phyloP scores from a whole-genome alignment of 1,284 basidiomycete genomes.

The Abortiporus biennis region DNA sequence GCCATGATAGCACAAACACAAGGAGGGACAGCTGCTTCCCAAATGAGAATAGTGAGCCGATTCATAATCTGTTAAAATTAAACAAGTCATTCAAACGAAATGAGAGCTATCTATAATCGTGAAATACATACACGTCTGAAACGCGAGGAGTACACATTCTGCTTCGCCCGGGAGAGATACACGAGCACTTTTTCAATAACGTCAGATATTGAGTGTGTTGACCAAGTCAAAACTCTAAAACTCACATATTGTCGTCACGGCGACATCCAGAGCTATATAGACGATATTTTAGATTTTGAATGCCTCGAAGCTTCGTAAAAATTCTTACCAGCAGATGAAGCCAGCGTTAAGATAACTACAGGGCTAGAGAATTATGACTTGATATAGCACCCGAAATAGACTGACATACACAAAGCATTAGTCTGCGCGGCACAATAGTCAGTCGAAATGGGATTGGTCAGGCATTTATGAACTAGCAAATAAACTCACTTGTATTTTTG shows the following conservation, averaged over 20 bases:
- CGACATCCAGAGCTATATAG: constrained; percentile 20
- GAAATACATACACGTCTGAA: constrained; percentile 19
- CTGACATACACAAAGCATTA: constrained; percentile 6
- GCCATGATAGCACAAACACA: constrained; percentile 23
- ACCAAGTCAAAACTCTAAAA: background rate
- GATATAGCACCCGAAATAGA: background rate
- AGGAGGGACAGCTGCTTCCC: constrained; percentile 26
- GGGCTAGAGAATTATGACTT: background rate
- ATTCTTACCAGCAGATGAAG: constrained; percentile 20
- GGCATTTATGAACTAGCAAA: no score
- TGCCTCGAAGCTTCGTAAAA: background rate
- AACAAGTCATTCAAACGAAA: background rate
- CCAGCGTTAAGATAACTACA: constrained; percentile 19
- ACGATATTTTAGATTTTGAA: background rate
- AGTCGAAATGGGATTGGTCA: background rate
- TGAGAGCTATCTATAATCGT: background rate
- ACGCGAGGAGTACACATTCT: constrained; percentile 18
- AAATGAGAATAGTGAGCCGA: constrained; percentile 20
- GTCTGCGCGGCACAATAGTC: background rate
- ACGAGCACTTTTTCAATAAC: constrained; percentile 16
- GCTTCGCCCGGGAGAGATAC: constrained; percentile 23
- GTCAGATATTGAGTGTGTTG: background rate
- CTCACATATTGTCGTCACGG: constrained; percentile 21
- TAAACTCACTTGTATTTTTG: constrained; percentile 18
- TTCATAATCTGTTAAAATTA: constrained; percentile 16